Evolutionary conservation across 495 filamentous ascomycete species (phyloP).

Genomic region (Aspergillus cristatus): DNA sequence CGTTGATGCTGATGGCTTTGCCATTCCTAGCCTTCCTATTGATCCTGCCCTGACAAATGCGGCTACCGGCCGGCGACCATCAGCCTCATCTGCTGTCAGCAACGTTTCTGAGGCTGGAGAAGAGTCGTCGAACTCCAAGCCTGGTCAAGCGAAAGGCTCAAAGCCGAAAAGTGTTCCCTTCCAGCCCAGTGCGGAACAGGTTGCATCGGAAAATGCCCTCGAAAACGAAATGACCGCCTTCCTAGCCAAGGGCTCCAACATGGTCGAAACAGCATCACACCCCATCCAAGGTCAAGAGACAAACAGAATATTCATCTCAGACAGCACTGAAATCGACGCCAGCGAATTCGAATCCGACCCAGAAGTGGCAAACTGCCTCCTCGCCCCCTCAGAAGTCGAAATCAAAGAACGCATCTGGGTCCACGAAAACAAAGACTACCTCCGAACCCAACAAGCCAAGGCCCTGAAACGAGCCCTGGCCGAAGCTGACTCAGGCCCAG

Average conservation of each 20-base stretch:
- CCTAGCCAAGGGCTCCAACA: conserved; percentile 28
- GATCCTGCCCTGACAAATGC: conserved; percentile 31
- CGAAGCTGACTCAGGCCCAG: conserved; percentile 35
- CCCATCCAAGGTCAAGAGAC: conserved; percentile 2
- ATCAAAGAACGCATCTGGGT: conserved; percentile 88
- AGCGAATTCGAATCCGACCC: conserved; percentile 71
- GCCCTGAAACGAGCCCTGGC: conserved; percentile 54
- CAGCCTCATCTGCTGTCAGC: conserved; percentile 12
- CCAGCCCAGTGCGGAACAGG: conserved; percentile 26
- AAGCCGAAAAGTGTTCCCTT: conserved; percentile 18
- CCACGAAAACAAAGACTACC: conserved; percentile 84
- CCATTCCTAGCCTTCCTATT: conserved; percentile 38
- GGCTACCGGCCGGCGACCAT: conserved; percentile 11
- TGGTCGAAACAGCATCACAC: conserved; percentile 22
- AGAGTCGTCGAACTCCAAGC: conserved; percentile 9
- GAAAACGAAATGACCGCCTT: conserved; percentile 34
- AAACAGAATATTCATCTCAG: conserved; percentile 23
- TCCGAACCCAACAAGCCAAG: conserved; percentile 74
- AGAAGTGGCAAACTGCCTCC: conserved; percentile 68
- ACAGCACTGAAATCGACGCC: conserved; percentile 50
- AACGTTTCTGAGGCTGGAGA: conserved; percentile 16
- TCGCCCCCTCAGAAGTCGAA: conserved; percentile 58
- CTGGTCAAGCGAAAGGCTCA: conserved; percentile 23
- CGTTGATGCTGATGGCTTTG: conserved; percentile 40
- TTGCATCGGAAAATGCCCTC: conserved; percentile 35